Conservation (phyloP, 345 rosid species). For the Heritiera littoralis region DNA sequence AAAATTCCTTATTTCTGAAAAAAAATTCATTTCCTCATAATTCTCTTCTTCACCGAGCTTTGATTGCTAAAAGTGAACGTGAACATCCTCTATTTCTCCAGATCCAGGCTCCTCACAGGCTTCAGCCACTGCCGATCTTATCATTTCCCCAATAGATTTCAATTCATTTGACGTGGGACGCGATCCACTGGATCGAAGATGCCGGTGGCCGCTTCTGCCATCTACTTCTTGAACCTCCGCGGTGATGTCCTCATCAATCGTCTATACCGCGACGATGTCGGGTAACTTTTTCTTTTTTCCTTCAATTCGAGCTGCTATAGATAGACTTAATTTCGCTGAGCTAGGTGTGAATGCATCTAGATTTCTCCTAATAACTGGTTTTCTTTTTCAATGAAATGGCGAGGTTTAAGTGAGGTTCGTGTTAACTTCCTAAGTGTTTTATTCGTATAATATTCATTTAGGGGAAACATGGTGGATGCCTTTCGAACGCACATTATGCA, state of each 20-base stretch:
- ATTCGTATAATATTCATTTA: constrained; percentile 20
- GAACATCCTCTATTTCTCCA: background rate
- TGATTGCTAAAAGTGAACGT: constrained; percentile 2
- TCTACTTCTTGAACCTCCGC: constrained; percentile 96
- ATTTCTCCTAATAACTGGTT: background rate
- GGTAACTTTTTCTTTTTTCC: constrained; percentile 46
- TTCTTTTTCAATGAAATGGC: background rate
- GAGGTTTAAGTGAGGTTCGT: background rate
- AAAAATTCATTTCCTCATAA: background rate
- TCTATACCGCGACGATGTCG: constrained; percentile 97
- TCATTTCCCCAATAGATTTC: background rate
- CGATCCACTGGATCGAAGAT: constrained; percentile 57
- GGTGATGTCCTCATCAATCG: constrained; percentile 99
- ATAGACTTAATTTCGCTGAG: background rate
- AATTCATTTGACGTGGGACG: background rate
- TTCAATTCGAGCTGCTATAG: background rate
- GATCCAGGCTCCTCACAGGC: background rate
- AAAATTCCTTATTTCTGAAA: background rate
- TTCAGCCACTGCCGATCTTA: background rate
- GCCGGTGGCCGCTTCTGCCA: constrained; percentile 99
- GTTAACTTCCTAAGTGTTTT: background rate
- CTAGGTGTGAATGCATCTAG: background rate
- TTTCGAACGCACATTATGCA: constrained; percentile 98
- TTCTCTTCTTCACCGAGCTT: background rate
- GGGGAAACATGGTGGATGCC: constrained; percentile 99